Base-by-base conservation (phyloP, 306 rosid species). In the Casuarina cunninghamiana region DNA sequence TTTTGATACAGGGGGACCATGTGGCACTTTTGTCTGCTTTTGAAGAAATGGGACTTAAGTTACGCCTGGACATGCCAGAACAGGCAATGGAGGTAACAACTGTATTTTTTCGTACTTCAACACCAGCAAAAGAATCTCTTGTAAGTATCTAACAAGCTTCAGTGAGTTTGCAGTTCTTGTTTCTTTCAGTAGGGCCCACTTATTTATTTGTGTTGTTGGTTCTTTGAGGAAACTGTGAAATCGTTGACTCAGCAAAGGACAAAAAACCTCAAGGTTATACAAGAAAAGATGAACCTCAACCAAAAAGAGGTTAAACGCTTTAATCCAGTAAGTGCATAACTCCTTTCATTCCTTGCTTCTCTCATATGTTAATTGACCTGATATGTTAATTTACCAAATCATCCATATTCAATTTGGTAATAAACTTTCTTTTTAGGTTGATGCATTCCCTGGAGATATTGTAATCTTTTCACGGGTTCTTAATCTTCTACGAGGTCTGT, bases 401-500 rank as follows among this genome's bases (percentile, higher is more conserved):
- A 46, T 69, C 37, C 45, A 21, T 68, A 58, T 79, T 67, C 65
- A 75, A 49, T 82, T 19, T 50, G 19, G 70, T 80, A 19, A 63
- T 10, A 26, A 51, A 65, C 37, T 45, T 51, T 78, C 49, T 83
- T 87, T 84, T 58, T 82, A 96, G 99, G 90, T 96, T 77, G 99
- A 96, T 83, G 98, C 99, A 77, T 91, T 96, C 86, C 99, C 99
- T 80, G 98, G 99, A 82, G 99, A 96, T 84, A 93, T 96, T 83
- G 93, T 96, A 75, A 96, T 96, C 63, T 96, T 93, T 83, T 86
- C 91, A 55, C 90, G 98, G 82, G 99, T 93, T 78, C 98, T 96
- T 83, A 90, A 93, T 90, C 98, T 96, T 81, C 92, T 96, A 63
- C 82, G 99, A 96, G 99, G 98, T 96, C 75, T 80, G 85, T 75